Base-by-base conservation (phyloP, 371 early-diverging fungal genomes). In the Dipsacomyces acuminosporus region DNA sequence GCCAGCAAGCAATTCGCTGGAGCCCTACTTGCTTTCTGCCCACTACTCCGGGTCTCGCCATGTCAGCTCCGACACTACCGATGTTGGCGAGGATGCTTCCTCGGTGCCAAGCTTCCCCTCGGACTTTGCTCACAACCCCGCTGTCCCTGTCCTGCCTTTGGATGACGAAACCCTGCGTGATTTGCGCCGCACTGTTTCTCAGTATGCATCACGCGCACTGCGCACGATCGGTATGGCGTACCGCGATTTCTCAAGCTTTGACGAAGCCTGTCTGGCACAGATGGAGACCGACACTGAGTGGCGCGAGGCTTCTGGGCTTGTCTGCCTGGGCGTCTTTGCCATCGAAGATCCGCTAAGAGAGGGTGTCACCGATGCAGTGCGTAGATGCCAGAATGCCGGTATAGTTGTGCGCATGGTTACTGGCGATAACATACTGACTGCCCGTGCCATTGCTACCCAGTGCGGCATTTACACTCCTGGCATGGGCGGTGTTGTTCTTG, bases 381-480 rank as follows among this genome's bases (percentile, higher is more conserved):
- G 75, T 23, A 74, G 74, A 30, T 94, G 93, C 67, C 80, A 84
- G 60, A 80, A 81, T 47, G 98, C 98, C 24, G 96, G 96, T 45
- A 87, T 97, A 14, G 78, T 81, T 69, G 93, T 96, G 17, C 86
- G 92, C 15, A 96, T 97, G 95, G 94, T 97, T 42, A 98, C 98
- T 2, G 98, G 98, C 59, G 98, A 98, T 79, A 93, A 93, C 59
- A 54, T 89, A 21, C 78, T 84, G 17, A 96, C 94, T 2, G 97
- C 98, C 7, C 77, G 81, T n/a, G 85, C 89, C 4, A 93, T 97
- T 77, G 97, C 96, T 46, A 83, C 77, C 25, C 84, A 89, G 53
- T 89, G 91, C 54, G 91, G 91, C 48, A 96, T 98, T 44, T 71
- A 59, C 46, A 52, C 75, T 59, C 77, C 89, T 44, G 83, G 80